Conservation (phyloP, 805 yeast species). For the Scheffersomyces amazonensis region DNA sequence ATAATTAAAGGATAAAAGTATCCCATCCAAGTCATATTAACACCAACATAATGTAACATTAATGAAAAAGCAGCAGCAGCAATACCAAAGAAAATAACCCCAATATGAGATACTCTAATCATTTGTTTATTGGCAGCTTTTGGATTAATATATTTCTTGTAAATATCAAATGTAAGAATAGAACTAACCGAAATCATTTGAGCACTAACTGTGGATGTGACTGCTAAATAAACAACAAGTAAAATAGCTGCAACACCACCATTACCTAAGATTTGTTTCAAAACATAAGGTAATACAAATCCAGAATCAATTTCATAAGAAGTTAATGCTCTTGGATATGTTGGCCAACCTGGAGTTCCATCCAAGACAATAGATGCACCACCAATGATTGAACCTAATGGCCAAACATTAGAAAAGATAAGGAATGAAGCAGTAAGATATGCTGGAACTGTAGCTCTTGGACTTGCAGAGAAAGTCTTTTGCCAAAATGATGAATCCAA, state of each 20-base stretch:
- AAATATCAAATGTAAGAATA: slow-evolving; percentile 45
- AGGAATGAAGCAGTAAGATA: slow-evolving; percentile 30
- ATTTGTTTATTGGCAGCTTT: slow-evolving; percentile 41
- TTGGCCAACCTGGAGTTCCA: slow-evolving; percentile 22
- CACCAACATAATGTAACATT: slow-evolving; percentile 28
- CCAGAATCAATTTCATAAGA: slow-evolving; percentile 25
- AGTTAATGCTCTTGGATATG: slow-evolving; percentile 30
- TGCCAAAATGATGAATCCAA: slow-evolving; percentile 42
- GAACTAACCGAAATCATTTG: slow-evolving; percentile 39
- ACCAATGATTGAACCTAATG: slow-evolving; percentile 34
- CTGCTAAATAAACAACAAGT: slow-evolving; percentile 34
- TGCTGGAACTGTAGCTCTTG: slow-evolving; percentile 35
- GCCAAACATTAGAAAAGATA: slow-evolving; percentile 33
- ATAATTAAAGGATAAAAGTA: slow-evolving; percentile 34
- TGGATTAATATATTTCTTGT: slow-evolving; percentile 41
- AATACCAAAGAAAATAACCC: slow-evolving; percentile 37
- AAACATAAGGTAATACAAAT: slow-evolving; percentile 25
- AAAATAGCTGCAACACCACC: slow-evolving; percentile 30
- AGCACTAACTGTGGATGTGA: slow-evolving; percentile 41
- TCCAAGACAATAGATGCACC: slow-evolving; percentile 28
- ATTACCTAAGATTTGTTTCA: slow-evolving; percentile 29
- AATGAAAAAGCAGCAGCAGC: slow-evolving; percentile 38
- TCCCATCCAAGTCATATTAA: slow-evolving; percentile 28
- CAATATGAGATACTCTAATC: slow-evolving; percentile 39
- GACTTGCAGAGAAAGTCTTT: slow-evolving; percentile 34